These are phyloP conservation scores for Dendrostoma leiphaemia DNA, from an alignment of 2,329 filamentous ascomycete species.

Conservation along the genomic window DNA sequence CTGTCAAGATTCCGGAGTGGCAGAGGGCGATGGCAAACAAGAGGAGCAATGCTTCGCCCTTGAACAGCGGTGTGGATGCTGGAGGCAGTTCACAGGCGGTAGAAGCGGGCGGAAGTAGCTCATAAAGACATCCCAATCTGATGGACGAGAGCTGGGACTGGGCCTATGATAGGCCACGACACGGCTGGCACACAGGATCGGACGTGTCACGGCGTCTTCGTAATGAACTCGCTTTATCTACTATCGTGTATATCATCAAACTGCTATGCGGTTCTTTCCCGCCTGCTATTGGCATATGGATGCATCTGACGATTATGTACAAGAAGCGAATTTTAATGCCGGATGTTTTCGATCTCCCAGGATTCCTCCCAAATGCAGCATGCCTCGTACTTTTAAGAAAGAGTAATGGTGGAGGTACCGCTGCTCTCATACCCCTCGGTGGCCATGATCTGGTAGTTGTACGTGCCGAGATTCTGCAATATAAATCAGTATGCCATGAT, in stretches of 20 bases:
- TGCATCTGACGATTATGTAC: too few relatives aligned
- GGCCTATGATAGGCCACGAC: background rate
- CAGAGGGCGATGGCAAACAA: constrained; percentile 70
- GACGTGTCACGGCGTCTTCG: background rate
- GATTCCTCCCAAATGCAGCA: too few relatives aligned
- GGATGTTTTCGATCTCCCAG: too few relatives aligned
- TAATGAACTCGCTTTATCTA: background rate
- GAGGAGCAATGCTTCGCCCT: constrained; percentile 21
- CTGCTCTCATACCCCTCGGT: constrained; percentile 39
- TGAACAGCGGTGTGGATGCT: constrained; percentile 14
- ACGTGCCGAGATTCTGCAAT: constrained; percentile 34
- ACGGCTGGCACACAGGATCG: background rate
- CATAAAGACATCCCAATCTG: background rate
- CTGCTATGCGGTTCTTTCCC: background rate
- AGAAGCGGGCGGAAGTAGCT: constrained; percentile 14
- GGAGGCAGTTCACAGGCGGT: constrained; percentile 14
- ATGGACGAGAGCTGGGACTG: background rate
- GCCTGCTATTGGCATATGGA: too few relatives aligned
- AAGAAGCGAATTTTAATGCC: too few relatives aligned
- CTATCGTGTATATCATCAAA: background rate
- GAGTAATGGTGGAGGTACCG: constrained; percentile 25
- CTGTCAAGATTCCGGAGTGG: constrained; percentile 76
- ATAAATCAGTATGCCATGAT: background rate
- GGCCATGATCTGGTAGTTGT: constrained; percentile 47
- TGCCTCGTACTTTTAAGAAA: too few relatives aligned